phyloP scores from a whole-genome alignment of 306 rosid species.

The Rosa persica region DNA sequence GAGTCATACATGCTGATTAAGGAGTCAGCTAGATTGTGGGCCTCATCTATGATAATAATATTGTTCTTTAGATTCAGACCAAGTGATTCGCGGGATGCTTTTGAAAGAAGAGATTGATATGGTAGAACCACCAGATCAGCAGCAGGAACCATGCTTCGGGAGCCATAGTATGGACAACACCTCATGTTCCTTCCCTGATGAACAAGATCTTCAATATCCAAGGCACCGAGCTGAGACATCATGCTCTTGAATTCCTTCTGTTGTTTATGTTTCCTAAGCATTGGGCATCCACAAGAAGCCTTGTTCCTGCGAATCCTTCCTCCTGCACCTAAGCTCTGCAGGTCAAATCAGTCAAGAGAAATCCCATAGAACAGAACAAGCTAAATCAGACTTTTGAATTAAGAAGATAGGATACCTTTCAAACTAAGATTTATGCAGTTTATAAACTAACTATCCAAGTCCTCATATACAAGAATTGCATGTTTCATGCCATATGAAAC shows the following conservation, averaged over 20 bases:
- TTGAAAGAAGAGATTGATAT: slow-evolving; percentile 90
- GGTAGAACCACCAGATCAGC: slow-evolving; percentile 96
- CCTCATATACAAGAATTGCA: not conserved
- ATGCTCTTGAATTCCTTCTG: slow-evolving; percentile 66
- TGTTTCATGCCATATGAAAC: slow-evolving; percentile 1
- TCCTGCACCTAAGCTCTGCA: slow-evolving; percentile 63
- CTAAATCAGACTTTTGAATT: not conserved
- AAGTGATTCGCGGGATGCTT: slow-evolving; percentile 94
- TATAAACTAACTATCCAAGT: not conserved
- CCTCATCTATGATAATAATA: slow-evolving; percentile 83
- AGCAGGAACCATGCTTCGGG: slow-evolving; percentile 71
- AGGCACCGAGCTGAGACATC: slow-evolving; percentile 68
- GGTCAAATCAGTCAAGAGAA: slow-evolving; percentile 35
- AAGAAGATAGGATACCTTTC: slow-evolving; percentile 6
- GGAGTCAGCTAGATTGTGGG: slow-evolving; percentile 94
- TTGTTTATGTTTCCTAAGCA: slow-evolving; percentile 71
- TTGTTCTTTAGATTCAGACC: slow-evolving; percentile 77
- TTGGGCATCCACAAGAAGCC: slow-evolving; percentile 84
- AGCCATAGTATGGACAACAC: slow-evolving; percentile 93
- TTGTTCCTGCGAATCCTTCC: slow-evolving; percentile 58
- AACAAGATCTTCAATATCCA: slow-evolving; percentile 96
- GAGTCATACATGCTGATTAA: slow-evolving; percentile 88
- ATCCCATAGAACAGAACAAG: not conserved
- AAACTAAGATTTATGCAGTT: slow-evolving; percentile 12
- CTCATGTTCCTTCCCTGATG: slow-evolving; percentile 73